Conservation (phyloP, 495 filamentous ascomycete genomes). For the Penicillium odoratum region DNA sequence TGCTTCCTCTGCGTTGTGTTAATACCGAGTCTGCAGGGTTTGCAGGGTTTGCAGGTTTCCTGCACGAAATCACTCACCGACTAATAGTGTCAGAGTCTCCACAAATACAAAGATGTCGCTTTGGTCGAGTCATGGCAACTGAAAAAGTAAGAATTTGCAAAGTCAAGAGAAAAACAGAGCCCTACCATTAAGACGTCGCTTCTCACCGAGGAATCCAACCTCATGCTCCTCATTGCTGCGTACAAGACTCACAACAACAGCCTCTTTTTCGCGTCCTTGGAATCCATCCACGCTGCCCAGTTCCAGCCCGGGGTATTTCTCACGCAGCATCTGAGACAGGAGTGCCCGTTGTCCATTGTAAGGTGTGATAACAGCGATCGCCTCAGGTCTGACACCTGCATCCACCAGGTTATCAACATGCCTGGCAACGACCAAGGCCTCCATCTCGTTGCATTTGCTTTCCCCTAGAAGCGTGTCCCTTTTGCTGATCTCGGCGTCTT, state of each 20-base stretch:
- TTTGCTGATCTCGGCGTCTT: conserved; percentile 51
- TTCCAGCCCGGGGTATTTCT: conserved; percentile 79
- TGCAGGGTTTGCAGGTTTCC: background rate
- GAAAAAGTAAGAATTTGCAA: background rate
- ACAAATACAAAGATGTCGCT: conserved; percentile 84
- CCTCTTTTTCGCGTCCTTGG: conserved; percentile 96
- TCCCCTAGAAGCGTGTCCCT: conserved; percentile 65
- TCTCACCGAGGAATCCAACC: conserved; percentile 94
- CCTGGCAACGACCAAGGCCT: conserved; percentile 73
- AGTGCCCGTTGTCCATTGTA: conserved; percentile 93
- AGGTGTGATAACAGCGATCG: conserved; percentile 92
- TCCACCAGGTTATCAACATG: conserved; percentile 75
- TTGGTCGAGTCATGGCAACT: conserved; percentile 96
- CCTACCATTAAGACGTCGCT: conserved; percentile 83
- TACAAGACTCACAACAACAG: conserved; percentile 86
- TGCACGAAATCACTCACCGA: conserved; percentile 55
- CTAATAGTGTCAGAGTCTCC: conserved; percentile 92
- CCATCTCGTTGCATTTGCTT: conserved; percentile 91
- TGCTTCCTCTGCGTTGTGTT: conserved; percentile 58
- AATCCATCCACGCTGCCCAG: conserved; percentile 95
- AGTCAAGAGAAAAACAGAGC: background rate
- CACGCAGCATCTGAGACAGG: conserved; percentile 71
- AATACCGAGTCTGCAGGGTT: background rate
- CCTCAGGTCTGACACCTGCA: conserved; percentile 73
- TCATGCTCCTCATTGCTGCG: conserved; percentile 83